Base-by-base conservation (phyloP, 805 yeast species). In the Tetrapisispora nanseiensis region DNA sequence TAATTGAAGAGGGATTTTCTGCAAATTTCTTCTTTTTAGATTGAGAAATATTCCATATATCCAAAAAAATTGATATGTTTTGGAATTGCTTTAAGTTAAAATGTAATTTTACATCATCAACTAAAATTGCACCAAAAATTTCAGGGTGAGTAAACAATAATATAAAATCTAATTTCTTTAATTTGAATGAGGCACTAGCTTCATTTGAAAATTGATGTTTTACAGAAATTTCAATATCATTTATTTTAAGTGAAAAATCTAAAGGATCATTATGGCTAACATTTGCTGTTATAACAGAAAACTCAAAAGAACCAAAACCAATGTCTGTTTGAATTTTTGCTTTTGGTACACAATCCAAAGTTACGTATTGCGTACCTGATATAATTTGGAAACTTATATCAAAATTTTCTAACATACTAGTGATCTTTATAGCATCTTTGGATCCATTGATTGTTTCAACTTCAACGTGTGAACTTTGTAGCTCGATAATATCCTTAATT, bases 151-250 rank as follows among this genome's bases (percentile, higher is more conserved):
- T 68, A 29, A 80, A 55, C 16, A 75, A 64, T n/a, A 74, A 68
- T 4, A 71, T 70, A 11, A 76, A 26, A 37, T 77, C 54, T 10
- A 80, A 56, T 33, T 70, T 66, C 15, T 75, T 69, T 8, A 76
- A 47, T 1, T 57, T 50, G 23, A 85, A 59, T 3, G 83, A 78
- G 0, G 94, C 95, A 67, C 95, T 86, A 0, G 82, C 73, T 48
- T 86, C 95, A 47, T 95, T 75, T 0, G 97, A 90, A 56, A 86
- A 92, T 13, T 85, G 78, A 60, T 92, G 98, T 54, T 86, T 95
- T 28, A 92, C 65, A 0, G 89, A 78, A 0, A 90, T 83, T 18
- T 74, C 68, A 4, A 86, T 61, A 2, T 75, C 69, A n/a, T 70
- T 68, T 15, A 86, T 47, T 13, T 71, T 68, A 2, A 78, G 56